These are phyloP conservation scores for Purpureocillium lavendulum DNA, from an alignment of 2,329 filamentous ascomycete genomes.

Conservation along the genomic window DNA sequence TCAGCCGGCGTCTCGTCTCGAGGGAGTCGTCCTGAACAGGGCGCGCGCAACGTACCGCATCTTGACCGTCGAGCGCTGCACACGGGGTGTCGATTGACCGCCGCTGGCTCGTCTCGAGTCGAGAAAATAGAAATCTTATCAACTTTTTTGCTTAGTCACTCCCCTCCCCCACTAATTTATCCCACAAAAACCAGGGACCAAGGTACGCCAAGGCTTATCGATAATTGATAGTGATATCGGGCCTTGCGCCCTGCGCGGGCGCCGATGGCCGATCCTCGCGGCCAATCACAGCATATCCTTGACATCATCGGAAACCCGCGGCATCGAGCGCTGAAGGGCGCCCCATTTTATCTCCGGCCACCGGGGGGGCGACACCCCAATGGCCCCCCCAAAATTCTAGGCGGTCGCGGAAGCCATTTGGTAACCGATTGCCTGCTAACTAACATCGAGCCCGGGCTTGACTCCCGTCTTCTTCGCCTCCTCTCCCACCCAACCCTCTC, in stretches of 20 bases:
- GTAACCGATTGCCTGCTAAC: slow-evolving; percentile 1
- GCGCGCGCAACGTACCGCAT: slow-evolving; percentile 3
- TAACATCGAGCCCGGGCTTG: background rate
- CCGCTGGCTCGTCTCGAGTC: no score
- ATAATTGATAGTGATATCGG: background rate
- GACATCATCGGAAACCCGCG: slow-evolving; percentile 7
- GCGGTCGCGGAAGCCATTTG: slow-evolving; percentile 2
- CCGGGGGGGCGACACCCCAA: background rate
- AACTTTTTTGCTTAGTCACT: slow-evolving; percentile 6
- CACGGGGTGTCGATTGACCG: no score
- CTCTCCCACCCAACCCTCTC: background rate
- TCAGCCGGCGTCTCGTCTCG: no score
- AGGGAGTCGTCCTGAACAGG: no score
- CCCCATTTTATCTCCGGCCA: slow-evolving; percentile 4
- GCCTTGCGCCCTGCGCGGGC: no score
- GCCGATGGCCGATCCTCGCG: background rate
- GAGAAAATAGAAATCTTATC: slow-evolving; percentile 3
- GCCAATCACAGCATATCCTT: slow-evolving; percentile 4
- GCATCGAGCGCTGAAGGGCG: slow-evolving; percentile 1
- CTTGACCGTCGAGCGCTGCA: background rate
- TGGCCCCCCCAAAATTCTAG: slow-evolving; percentile 4
- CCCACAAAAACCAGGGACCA: background rate
- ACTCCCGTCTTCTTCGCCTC: background rate
- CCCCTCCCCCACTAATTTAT: background rate
- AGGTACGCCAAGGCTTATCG: background rate